Conservation (phyloP, 768 basidiomycete genomes). For the Boletus rubropictus region DNA sequence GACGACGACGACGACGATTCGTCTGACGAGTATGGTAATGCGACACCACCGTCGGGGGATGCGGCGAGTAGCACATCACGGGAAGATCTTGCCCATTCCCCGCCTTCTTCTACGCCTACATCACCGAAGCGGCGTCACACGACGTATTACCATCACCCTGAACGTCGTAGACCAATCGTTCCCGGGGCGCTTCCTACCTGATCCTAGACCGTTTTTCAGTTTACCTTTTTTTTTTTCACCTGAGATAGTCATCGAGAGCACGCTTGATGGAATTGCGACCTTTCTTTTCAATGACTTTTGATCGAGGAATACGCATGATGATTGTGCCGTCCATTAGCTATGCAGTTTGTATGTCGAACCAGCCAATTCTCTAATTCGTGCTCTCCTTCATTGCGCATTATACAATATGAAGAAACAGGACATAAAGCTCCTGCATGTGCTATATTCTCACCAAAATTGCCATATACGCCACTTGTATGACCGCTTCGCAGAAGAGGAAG, state of each 20-base stretch:
- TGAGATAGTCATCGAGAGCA: conserved; percentile 1
- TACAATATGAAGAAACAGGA: too few relatives aligned
- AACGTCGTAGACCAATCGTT: conserved; percentile 45
- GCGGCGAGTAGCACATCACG: conserved; percentile 13
- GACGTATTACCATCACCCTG: conserved; percentile 86
- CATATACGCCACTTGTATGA: conserved; percentile 83
- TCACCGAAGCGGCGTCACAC: conserved; percentile 56
- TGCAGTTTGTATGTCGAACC: too few relatives aligned
- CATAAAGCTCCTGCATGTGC: not conserved
- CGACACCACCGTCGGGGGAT: conserved; percentile 24
- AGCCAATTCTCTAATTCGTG: too few relatives aligned
- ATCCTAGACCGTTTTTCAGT: not conserved
- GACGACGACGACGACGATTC: conserved; percentile 40
- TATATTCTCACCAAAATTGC: conserved; percentile 64
- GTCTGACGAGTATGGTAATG: conserved; percentile 40
- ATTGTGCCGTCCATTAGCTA: too few relatives aligned
- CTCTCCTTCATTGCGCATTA: too few relatives aligned
- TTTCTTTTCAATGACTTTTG: not conserved
- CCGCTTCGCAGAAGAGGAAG: conserved; percentile 84
- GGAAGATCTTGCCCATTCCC: conserved; percentile 19
- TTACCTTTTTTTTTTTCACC: not conserved
- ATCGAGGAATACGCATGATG: not conserved
- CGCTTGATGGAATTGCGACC: not conserved
- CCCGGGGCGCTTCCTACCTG: conserved; percentile 52
- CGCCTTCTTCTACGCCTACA: conserved; percentile 24